These are phyloP conservation scores for Citrus unshiu DNA, from an alignment of 345 rosid species.

Conservation along the genomic window DNA sequence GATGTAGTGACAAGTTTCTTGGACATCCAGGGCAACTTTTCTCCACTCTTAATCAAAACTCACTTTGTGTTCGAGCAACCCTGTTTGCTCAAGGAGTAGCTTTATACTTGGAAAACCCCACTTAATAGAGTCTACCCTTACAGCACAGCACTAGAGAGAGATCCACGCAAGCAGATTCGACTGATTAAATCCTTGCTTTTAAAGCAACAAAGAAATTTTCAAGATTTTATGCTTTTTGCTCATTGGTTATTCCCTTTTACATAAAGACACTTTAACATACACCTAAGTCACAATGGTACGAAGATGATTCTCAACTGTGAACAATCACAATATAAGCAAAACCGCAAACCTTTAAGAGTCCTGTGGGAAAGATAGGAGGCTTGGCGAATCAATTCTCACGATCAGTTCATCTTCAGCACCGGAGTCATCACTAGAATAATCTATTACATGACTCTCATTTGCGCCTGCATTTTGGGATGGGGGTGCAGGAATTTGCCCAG, in stretches of 20 bases:
- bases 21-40: no score
- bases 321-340: background rate
- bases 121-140: no score
- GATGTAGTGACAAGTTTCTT: no score
- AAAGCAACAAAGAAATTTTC: background rate
- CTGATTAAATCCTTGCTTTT: background rate
- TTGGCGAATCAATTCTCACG: conserved; percentile 78
- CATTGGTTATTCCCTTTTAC: background rate
- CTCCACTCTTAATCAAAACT: no score
- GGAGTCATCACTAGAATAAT: conserved; percentile 62
- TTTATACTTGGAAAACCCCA: no score
- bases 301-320: background rate
- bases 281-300: background rate
- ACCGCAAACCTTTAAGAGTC: conserved; percentile 21
- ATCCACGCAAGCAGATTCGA: background rate
- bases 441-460: conserved; percentile 4
- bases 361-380: conserved; percentile 54
- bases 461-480: conserved; percentile 11
- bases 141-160: no score
- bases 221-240: background rate
- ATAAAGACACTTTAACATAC: background rate
- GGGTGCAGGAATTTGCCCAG: conserved; percentile 4
- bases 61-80: no score
- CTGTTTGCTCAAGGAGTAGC: no score
- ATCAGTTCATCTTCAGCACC: conserved; percentile 51